phyloP scores from a whole-genome alignment of 257 asterid species.

The Linderniella brevidens region DNA sequence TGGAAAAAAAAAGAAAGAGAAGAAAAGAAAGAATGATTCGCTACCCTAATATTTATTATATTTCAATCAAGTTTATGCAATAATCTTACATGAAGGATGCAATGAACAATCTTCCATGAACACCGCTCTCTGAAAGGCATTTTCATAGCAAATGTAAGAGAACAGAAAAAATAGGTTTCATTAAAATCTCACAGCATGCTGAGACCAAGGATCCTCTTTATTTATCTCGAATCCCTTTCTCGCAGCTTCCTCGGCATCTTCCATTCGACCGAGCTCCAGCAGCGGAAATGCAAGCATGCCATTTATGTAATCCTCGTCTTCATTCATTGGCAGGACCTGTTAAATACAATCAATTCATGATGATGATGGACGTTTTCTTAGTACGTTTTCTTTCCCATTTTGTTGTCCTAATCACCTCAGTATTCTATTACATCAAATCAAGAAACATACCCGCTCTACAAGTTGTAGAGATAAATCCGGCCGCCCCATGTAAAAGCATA shows the following conservation, averaged over 20 bases:
- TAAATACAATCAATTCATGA: conserved; percentile 7
- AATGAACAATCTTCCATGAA: conserved; percentile 78
- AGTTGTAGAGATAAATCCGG: conserved; percentile 58
- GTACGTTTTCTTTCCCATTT: not conserved
- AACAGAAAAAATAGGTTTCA: not conserved
- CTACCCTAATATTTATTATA: not conserved
- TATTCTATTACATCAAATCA: too few species aligned
- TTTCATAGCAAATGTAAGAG: not conserved
- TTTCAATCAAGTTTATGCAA: not conserved
- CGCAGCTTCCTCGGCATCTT: conserved; percentile 68
- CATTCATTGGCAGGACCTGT: conserved; percentile 67
- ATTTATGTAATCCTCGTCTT: conserved; percentile 42
- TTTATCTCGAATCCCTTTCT: conserved; percentile 57
- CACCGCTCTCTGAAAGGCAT: conserved; percentile 91
- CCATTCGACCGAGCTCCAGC: conserved; percentile 71
- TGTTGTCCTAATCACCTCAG: not conserved
- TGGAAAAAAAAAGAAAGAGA: not conserved
- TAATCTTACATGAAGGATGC: conserved; percentile 70
- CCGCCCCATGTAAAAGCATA: conserved; percentile 83
- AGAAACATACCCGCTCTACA: conserved; percentile 58
- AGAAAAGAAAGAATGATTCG: not conserved
- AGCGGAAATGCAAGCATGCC: conserved; percentile 91
- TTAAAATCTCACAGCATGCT: conserved; percentile 63
- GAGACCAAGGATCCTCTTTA: conserved; percentile 77
- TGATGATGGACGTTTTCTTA: not conserved